Evolutionary conservation across 2,329 filamentous ascomycete genomes (phyloP), one percentile per base, ranked within the genome.

Genomic region (Trichoderma koningii): DNA sequence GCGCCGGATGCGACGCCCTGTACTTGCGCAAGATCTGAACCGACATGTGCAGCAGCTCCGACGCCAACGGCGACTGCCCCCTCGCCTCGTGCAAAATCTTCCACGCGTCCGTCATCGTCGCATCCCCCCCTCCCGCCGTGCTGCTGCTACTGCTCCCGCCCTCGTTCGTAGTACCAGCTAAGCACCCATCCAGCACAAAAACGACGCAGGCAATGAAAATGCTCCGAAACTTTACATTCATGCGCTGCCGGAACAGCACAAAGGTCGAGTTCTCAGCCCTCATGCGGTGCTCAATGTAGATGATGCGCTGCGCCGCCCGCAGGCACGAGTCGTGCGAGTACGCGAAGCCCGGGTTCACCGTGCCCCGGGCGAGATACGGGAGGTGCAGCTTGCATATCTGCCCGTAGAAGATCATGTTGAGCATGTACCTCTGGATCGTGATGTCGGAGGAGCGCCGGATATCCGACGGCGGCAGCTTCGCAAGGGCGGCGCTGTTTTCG

Each of bases 381-480:
- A 77, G 69, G 56, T 77, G 75, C 6, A 77, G 62, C 60, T 75
- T 76, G 67, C 75, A 77, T 6, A 74, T 70, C 45, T 77, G 74
- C 0, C 75, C 74, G n/a, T 75, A 70, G 1, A 76, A 65, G n/a
- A 76, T 71, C 12, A 76, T 60, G 26, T 74, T 74, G 47, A 77
- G 70, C 19, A 74, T 66, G 62, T 76, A 75, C 5, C 74, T 71
- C 48, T 77, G 75, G 19, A 74, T 65, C 0, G 70, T 69, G 38
- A 76, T 70, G n/a, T 65, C 63, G 1, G 70, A 70, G 12, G 67
- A 67, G 15, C 70, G 67, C 45, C 68, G 67, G 3, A 65, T 55
- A 45, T 75, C 73, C 9, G 66, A 65, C 0, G 61, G 28, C 2
- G 71, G 69, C 3, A 74, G 63, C n/a, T 66, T 64, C 12, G 67